These are phyloP conservation scores for Clavariopsis aquatica DNA, from an alignment of 495 filamentous ascomycete species.

Conservation along the genomic window DNA sequence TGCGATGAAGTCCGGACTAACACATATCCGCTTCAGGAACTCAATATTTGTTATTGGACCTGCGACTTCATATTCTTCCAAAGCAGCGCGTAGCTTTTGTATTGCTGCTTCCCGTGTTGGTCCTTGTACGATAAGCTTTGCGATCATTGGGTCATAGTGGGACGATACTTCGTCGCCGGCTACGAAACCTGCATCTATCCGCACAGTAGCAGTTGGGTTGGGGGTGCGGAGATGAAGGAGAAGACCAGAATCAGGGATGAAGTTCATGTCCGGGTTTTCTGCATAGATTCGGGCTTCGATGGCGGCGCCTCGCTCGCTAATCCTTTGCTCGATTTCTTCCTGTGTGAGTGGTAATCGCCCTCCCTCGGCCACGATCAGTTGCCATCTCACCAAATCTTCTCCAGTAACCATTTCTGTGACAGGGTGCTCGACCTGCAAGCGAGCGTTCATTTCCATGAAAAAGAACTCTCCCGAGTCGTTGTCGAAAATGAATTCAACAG, in stretches of 20 bases:
- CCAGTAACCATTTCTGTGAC: conserved; percentile 97
- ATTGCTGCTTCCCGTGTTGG: conserved; percentile 76
- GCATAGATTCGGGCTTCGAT: conserved; percentile 97
- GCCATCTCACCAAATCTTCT: conserved; percentile 93
- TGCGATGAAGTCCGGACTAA: conserved; percentile 75
- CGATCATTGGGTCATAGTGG: conserved; percentile 99
- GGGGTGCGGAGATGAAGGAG: conserved; percentile 82
- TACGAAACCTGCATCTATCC: conserved; percentile 91
- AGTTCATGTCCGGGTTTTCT: conserved; percentile 84
- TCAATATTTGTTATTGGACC: conserved; percentile 95
- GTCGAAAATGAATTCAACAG: conserved; percentile 98
- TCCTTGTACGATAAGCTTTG: conserved; percentile 93
- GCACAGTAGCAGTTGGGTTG: conserved; percentile 63
- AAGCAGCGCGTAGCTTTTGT: conserved; percentile 74
- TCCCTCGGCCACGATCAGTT: conserved; percentile 88
- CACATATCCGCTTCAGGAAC: conserved; percentile 84
- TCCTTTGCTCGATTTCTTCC: conserved; percentile 73
- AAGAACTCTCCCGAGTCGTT: conserved; percentile 91
- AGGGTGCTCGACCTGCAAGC: conserved; percentile 95
- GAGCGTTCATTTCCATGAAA: conserved; percentile 99
- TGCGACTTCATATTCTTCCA: conserved; percentile 89
- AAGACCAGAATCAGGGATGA: conserved; percentile 91
- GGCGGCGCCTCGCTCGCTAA: conserved; percentile 74
- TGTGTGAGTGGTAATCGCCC: conserved; percentile 83
- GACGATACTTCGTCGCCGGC: conserved; percentile 89